Evolutionary conservation across 345 rosid genomes (phyloP), one percentile per base, ranked within the genome.

Genomic region (Hirschfeldia incana): DNA sequence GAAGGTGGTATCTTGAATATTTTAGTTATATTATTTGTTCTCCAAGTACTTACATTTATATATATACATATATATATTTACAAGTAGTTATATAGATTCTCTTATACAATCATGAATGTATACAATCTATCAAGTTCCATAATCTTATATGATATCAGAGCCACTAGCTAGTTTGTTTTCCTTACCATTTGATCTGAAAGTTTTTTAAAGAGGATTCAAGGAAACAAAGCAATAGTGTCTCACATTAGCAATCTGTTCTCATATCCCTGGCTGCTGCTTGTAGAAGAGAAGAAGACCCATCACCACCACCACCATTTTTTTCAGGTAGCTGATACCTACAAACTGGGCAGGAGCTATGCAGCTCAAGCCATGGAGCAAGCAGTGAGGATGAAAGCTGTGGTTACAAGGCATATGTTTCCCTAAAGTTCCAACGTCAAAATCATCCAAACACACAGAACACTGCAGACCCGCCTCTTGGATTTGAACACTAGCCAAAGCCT

Each of bases 301-400:
- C 21, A 42, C 12, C 49, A 42, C 12, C 13, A n/a, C 17, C 17
- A 46, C 51, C 75, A 72, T 51, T 69, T 5, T 49, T 28, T 12
- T 4, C n/a, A 65, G 97, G 92, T 69, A 94, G 64, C 84, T 91
- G 93, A 82, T 72, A 84, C 81, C 98, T 87, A 73, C 98, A 94
- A 70, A 94, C 88, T 0, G 97, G 97, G 61, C 97, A 94, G 17
- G 97, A 89, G 76, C 97, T 91, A 55, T 94, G 98, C 75, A 94
- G 93, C 85, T 92, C 97, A 77, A 94, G 83, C 98, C 98, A 94
- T 29, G 98, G 53, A 88, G 73, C 84, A 94, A 81, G 69, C 98
- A 94, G 13, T 76, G 83, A 36, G 73, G 32, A 29, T 94, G 98
- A 81, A 92, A 92, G 77, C 81, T 90, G 69, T 92, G 98, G 69